These are phyloP conservation scores for Populus ilicifolia DNA, from an alignment of 345 rosid genomes.

Conservation along the genomic window DNA sequence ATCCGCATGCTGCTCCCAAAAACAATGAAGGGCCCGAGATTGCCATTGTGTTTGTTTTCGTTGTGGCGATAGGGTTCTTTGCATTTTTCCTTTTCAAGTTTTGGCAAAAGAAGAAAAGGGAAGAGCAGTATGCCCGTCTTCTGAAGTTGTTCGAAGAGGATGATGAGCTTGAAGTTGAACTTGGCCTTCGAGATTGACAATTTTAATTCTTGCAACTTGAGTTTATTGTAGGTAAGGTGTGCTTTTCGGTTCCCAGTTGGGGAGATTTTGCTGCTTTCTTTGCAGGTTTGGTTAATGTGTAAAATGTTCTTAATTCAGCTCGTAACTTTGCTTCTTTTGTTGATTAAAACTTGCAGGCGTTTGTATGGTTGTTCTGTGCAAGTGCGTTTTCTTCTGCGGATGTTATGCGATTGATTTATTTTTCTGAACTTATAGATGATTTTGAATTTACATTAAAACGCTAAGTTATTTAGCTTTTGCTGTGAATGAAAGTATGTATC, in stretches of 20 bases:
- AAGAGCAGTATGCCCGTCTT: conserved; percentile 92
- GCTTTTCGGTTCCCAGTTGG: conserved; percentile 5
- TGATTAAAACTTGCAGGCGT: background rate
- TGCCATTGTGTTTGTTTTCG: conserved; percentile 41
- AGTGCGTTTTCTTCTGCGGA: background rate
- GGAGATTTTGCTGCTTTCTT: background rate
- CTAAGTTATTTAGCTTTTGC: background rate
- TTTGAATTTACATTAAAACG: background rate
- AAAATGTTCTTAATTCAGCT: background rate
- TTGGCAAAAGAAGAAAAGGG: conserved; percentile 97
- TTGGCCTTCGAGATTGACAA: conserved; percentile 80
- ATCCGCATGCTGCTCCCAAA: conserved; percentile 41
- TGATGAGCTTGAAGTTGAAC: conserved; percentile 95
- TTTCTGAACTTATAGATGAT: no score
- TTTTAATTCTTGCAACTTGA: conserved; percentile 3
- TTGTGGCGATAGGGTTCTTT: conserved; percentile 51
- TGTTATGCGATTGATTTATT: no score
- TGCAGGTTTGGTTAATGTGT: background rate
- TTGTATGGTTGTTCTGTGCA: background rate
- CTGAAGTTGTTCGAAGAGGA: conserved; percentile 96
- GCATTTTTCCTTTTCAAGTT: conserved; percentile 69
- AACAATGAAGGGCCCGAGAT: conserved; percentile 47
- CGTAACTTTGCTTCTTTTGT: background rate
- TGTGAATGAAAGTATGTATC: background rate
- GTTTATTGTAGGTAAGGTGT: conserved; percentile 29